Evolutionary conservation across 768 basidiomycete genomes (phyloP), one percentile per base, ranked within the genome.

Genomic region (Termitomyces sp.): DNA sequence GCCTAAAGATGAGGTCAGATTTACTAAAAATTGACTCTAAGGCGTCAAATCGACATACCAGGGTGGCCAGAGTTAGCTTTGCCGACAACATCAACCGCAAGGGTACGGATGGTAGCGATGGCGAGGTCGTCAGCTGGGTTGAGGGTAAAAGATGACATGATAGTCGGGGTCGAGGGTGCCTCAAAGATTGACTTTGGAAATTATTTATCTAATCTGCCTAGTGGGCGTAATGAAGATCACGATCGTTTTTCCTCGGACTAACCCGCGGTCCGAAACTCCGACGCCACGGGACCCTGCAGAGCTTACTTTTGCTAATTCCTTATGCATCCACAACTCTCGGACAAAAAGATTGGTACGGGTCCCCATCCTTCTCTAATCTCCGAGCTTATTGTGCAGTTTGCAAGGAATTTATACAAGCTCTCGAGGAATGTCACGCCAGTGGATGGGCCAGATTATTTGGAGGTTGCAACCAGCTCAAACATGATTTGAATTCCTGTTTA

Each of bases 21-120:
- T 30, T 40, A 40, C 26, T 40, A 53, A 32, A 26, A 38, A 30
- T 35, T 54, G 53, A 30, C 45, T 50, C 47, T 14, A 45, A 55
- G 57, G 11, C 51, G 50, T 55, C 54, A 48, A 30, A 46, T 41
- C 36, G 48, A 35, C 35, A 51, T 60, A 87, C 92, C 92, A 60
- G 92, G 94, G 73, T 95, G 94, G 57, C 94, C 94, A 64, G 92
- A 94, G 84, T 96, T 96, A 67, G 93, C 89, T 75, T 92, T 90
- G 62, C 74, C 85, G 48, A 91, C 89, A 64, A 86, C 79, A 76
- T 88, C 88, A 38, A 83, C 87, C 55, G 88, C 85, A 60, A 92
- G 83, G 43, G 84, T 81, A 58, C 89, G 85, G 71, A 90, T 91
- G 55, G 88, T 88, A 56, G 85, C 81, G 63, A 90, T 77, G 63